phyloP scores from a whole-genome alignment of 2,329 filamentous ascomycete species.

The Exophiala spinifera region DNA sequence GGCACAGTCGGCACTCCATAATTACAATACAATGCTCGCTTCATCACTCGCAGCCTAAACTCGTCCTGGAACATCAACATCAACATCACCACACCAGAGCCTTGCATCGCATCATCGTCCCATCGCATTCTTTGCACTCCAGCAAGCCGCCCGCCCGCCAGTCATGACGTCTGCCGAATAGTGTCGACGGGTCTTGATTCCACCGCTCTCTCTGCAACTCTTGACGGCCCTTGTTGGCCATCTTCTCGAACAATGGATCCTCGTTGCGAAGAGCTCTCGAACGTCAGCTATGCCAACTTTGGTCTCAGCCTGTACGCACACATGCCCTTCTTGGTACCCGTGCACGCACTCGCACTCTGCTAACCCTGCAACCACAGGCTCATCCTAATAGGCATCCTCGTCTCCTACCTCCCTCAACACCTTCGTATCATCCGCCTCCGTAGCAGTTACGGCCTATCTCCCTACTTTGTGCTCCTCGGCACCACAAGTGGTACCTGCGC shows the following conservation, averaged over 20 bases:
- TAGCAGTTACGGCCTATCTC: slow-evolving; percentile 90
- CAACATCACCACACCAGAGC: neutral
- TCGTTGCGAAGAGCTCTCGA: slow-evolving; percentile 24
- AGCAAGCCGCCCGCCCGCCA: too few relatives aligned
- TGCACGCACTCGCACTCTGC: neutral
- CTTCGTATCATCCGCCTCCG: slow-evolving; percentile 80
- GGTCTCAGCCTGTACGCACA: slow-evolving; percentile 22
- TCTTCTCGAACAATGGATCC: slow-evolving; percentile 11
- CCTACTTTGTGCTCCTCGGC: slow-evolving; percentile 92
- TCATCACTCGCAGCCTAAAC: neutral
- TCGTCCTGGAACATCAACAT: slow-evolving; percentile 4
- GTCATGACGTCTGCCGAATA: neutral
- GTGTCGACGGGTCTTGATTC: neutral
- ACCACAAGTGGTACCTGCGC: slow-evolving; percentile 83
- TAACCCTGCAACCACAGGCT: slow-evolving; percentile 45
- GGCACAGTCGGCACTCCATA: too few relatives aligned
- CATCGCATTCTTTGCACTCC: too few relatives aligned
- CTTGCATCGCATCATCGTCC: too few relatives aligned
- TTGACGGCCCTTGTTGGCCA: too few relatives aligned
- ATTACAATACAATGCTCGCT: too few relatives aligned
- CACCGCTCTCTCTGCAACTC: neutral
- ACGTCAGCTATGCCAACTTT: slow-evolving; percentile 29
- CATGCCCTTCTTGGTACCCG: neutral
- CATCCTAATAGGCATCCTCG: slow-evolving; percentile 80
- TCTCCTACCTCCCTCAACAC: slow-evolving; percentile 95